Evolutionary conservation across 2,329 filamentous ascomycete genomes (phyloP).

Genomic region (Diaporthe humulicola): DNA sequence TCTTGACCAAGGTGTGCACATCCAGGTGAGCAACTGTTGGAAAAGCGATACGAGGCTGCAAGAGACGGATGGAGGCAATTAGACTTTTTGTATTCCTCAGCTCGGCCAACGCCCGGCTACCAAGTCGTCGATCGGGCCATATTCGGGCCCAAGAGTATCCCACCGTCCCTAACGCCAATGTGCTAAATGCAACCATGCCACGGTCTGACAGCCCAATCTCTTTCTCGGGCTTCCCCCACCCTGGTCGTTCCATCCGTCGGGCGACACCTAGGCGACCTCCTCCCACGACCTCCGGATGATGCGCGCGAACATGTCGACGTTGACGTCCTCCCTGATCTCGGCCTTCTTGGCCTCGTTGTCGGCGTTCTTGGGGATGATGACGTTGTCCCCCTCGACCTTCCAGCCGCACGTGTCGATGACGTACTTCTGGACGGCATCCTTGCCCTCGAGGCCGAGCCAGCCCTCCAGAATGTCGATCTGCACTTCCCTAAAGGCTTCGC

Average conservation of each 20-base stretch:
- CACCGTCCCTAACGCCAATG: slow-evolving; percentile 32
- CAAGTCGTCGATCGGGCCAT: slow-evolving; percentile 34
- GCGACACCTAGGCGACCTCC: slow-evolving; percentile 72
- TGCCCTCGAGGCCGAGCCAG: slow-evolving; percentile 79
- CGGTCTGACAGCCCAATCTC: slow-evolving; percentile 15
- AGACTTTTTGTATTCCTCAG: slow-evolving; percentile 34
- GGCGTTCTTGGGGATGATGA: slow-evolving; percentile 90
- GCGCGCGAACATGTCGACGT: slow-evolving; percentile 86
- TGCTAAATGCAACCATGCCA: slow-evolving; percentile 37
- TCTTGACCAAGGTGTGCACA: not conserved
- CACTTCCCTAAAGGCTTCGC: slow-evolving; percentile 83
- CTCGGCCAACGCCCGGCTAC: slow-evolving; percentile 36
- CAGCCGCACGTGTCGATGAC: slow-evolving; percentile 89
- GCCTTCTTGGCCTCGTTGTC: slow-evolving; percentile 98
- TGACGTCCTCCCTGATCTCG: slow-evolving; percentile 95
- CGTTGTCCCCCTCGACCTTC: slow-evolving; percentile 77
- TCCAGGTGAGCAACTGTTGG: too few species aligned
- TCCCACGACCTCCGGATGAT: slow-evolving; percentile 90
- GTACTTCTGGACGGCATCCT: slow-evolving; percentile 80
- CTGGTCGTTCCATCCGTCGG: not conserved
- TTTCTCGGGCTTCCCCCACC: not conserved
- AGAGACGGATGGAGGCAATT: slow-evolving; percentile 13
- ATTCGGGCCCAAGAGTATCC: slow-evolving; percentile 28
- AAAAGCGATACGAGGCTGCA: not conserved
- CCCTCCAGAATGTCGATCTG: slow-evolving; percentile 76